Conservation (phyloP, 2,329 filamentous ascomycete species). For the Fusarium sp. region DNA sequence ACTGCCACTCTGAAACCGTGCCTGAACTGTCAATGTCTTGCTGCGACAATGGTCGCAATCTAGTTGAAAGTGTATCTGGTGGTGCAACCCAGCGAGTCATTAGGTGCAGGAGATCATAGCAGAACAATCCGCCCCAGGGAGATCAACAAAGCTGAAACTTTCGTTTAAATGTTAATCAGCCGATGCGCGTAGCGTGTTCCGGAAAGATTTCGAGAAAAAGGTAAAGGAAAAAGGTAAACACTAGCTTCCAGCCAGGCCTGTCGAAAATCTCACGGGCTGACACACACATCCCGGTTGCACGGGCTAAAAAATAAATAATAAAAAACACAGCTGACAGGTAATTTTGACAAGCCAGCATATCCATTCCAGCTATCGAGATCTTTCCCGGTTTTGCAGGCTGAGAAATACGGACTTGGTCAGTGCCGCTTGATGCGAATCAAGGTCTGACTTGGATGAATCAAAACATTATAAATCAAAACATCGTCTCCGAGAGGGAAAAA, state of each 20-base stretch:
- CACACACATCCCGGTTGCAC: not conserved
- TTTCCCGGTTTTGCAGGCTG: not conserved
- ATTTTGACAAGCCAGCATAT: not conserved
- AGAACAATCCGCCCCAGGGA: not conserved
- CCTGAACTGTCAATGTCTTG: constrained; percentile 1
- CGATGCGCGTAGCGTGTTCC: not conserved
- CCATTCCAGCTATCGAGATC: constrained; percentile 31
- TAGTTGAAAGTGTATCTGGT: not conserved
- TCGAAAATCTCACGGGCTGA: constrained; percentile 3
- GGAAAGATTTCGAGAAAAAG: constrained; percentile 12
- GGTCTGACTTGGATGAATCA: not conserved
- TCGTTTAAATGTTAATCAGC: not conserved
- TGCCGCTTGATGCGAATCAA: constrained; percentile 9
- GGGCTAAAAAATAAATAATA: not conserved
- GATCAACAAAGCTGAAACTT: not conserved
- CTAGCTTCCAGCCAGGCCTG: not conserved
- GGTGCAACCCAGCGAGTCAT: not conserved
- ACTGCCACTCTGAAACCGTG: constrained; percentile 14
- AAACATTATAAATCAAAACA: not conserved
- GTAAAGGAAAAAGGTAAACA: not conserved
- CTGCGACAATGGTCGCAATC: constrained; percentile 2
- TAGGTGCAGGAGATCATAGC: not conserved
- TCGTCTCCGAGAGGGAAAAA: not conserved
- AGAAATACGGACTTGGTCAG: constrained; percentile 1
- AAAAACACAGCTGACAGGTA: not conserved